A percentile compares a stretch with the other conserved stretches of the same genome.
Conservation (phyloP, 1,139 yeast genomes). For the Lodderomyces beijingensis region DNA sequence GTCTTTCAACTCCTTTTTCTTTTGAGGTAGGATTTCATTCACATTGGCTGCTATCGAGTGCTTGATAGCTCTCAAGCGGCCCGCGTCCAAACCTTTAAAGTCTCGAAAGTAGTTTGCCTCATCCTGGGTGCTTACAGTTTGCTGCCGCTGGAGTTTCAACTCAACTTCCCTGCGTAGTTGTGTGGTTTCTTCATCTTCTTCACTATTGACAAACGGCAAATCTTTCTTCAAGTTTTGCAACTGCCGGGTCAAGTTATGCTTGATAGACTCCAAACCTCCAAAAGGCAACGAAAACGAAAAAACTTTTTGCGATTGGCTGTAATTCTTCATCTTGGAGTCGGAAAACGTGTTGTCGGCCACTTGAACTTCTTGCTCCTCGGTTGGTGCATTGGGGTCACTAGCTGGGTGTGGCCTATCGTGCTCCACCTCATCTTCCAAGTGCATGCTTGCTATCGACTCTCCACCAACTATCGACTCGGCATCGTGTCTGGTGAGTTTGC, state of each 20-base stretch:
- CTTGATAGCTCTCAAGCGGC: constrained; percentile 64
- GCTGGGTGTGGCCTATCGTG: constrained; percentile 12
- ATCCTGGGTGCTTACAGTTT: constrained; percentile 56
- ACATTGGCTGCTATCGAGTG: constrained; percentile 53
- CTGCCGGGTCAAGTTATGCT: constrained; percentile 15
- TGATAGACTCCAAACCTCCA: constrained; percentile 23
- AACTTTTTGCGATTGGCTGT: constrained; percentile 25
- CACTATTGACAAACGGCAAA: constrained; percentile 21
- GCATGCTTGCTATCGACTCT: constrained; percentile 14
- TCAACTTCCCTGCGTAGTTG: constrained; percentile 32
- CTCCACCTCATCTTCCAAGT: constrained; percentile 4
- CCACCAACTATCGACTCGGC: constrained; percentile 43
- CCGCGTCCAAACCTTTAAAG: constrained; percentile 58
- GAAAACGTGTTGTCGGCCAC: constrained; percentile 8
- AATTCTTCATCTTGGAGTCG: constrained; percentile 11
- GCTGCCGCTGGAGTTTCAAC: constrained; percentile 49
- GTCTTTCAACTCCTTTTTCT: constrained; percentile 20
- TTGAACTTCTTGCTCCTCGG: constrained; percentile 13
- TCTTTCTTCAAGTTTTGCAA: constrained; percentile 11
- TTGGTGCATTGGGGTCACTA: constrained; percentile 13
- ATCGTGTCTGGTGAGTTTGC: constrained; percentile 24
- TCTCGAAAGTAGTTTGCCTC: constrained; percentile 58
- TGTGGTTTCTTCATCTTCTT: constrained; percentile 15
- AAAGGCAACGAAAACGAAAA: constrained; percentile 41
- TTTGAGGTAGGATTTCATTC: constrained; percentile 26